Conservation (phyloP, 2,329 filamentous ascomycete species). For the Venturia nashicola region DNA sequence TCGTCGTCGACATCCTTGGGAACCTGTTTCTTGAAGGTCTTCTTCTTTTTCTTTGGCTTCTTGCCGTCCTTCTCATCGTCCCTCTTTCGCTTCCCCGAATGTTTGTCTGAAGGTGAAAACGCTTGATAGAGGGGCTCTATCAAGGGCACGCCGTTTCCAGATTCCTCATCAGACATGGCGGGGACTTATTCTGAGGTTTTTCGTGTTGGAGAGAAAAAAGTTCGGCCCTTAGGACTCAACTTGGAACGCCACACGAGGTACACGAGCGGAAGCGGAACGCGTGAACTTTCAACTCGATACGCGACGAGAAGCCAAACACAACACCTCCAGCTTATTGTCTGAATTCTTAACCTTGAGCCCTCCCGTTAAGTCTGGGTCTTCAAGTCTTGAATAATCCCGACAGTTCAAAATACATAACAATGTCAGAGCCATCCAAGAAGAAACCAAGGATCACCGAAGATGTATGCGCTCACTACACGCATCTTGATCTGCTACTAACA, state of each 20-base stretch:
- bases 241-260: not conserved
- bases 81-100: constrained; percentile 30
- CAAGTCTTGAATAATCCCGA: not conserved
- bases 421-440: constrained; percentile 7
- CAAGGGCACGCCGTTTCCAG: constrained; percentile 28
- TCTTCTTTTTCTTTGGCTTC: constrained; percentile 25
- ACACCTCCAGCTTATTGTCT: not conserved
- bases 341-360: not conserved
- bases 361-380: not conserved
- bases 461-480: not conserved
- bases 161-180: constrained; percentile 33
- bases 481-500: not conserved
- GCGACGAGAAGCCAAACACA: not conserved
- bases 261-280: not conserved
- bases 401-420: not conserved
- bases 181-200: constrained; percentile 11
- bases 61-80: constrained; percentile 13
- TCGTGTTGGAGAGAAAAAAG: constrained; percentile 11
- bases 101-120: constrained; percentile 17
- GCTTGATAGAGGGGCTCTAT: constrained; percentile 26
- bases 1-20: constrained; percentile 53
- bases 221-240: not conserved
- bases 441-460: constrained; percentile 8
- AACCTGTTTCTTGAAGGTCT: constrained; percentile 46
- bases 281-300: not conserved